These are phyloP conservation scores for Aspergillus carlsbadensis DNA, from an alignment of 495 filamentous ascomycete species.

Conservation along the genomic window DNA sequence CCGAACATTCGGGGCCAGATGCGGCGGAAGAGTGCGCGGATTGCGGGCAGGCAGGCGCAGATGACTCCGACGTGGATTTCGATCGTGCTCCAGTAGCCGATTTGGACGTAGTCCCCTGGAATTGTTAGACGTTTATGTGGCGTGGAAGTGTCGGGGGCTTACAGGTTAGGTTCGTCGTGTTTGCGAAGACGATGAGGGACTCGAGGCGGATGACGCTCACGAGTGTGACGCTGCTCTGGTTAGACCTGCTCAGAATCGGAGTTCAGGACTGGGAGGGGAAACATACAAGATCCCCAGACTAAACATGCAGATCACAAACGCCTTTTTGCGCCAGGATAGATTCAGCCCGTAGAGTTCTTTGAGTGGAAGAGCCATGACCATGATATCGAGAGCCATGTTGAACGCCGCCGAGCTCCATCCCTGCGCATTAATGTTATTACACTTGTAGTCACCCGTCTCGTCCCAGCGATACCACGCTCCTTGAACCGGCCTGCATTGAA, in stretches of 20 bases:
- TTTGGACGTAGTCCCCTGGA: constrained; percentile 36
- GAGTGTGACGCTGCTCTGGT: constrained; percentile 28
- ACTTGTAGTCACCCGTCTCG: constrained; percentile 32
- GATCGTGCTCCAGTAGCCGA: constrained; percentile 36
- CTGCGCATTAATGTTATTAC: constrained; percentile 43
- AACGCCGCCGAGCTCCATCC: constrained; percentile 35
- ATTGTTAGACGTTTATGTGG: background rate
- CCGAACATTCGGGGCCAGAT: constrained; percentile 28
- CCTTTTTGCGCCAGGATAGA: constrained; percentile 31
- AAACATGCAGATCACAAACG: constrained; percentile 36
- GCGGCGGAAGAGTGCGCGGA: constrained; percentile 28
- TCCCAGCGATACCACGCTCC: constrained; percentile 45
- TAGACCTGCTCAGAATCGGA: background rate
- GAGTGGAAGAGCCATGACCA: constrained; percentile 32
- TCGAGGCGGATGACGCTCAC: constrained; percentile 36
- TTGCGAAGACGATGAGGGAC: constrained; percentile 32
- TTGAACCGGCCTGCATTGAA: constrained; percentile 42
- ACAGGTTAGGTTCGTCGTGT: constrained; percentile 33
- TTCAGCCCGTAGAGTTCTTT: constrained; percentile 31
- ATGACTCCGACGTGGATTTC: constrained; percentile 36
- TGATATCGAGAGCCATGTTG: constrained; percentile 4
- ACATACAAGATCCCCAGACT: constrained; percentile 38
- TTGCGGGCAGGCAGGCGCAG: constrained; percentile 35
- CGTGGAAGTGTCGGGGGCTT: constrained; percentile 5
- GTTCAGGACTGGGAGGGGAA: too few relatives aligned